Evolutionary conservation across 2,329 filamentous ascomycete genomes (phyloP).

Genomic region (Pseudocercospora musae): DNA sequence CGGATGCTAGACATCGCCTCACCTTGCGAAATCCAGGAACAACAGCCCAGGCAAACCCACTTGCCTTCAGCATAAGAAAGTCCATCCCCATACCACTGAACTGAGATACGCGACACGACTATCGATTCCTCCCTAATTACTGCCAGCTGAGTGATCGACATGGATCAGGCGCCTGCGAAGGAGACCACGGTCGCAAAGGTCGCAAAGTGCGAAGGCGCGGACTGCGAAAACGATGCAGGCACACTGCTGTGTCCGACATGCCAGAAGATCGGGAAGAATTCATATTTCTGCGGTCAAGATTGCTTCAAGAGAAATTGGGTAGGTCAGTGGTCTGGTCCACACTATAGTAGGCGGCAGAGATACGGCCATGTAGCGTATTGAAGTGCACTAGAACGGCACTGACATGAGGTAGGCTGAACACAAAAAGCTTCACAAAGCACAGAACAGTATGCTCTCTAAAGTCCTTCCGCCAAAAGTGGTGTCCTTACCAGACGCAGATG

Average conservation of each 20-base stretch:
- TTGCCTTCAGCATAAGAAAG: background rate
- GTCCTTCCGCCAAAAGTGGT: conserved; percentile 74
- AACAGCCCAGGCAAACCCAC: background rate
- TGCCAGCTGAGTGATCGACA: conserved; percentile 6
- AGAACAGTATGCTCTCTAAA: conserved; percentile 67
- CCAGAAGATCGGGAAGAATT: conserved; percentile 83
- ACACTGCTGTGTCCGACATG: conserved; percentile 92
- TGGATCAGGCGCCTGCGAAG: conserved; percentile 36
- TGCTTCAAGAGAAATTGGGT: conserved; percentile 99
- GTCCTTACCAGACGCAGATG: conserved; percentile 85
- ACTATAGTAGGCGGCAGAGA: conserved; percentile 14
- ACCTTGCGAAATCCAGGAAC: background rate
- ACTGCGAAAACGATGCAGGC: conserved; percentile 84
- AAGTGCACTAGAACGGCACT: conserved; percentile 10
- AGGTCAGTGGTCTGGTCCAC: conserved; percentile 35
- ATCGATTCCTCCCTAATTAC: background rate
- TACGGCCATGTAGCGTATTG: conserved; percentile 8
- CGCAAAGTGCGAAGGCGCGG: conserved; percentile 73
- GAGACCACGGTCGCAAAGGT: conserved; percentile 43
- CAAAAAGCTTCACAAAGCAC: conserved; percentile 79
- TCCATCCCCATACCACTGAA: background rate
- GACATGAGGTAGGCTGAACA: conserved; percentile 63
- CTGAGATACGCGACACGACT: background rate
- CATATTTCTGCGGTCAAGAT: conserved; percentile 96
- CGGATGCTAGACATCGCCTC: background rate